Conservation (phyloP, 768 basidiomycete species). For the Pulveroboletus sp. region DNA sequence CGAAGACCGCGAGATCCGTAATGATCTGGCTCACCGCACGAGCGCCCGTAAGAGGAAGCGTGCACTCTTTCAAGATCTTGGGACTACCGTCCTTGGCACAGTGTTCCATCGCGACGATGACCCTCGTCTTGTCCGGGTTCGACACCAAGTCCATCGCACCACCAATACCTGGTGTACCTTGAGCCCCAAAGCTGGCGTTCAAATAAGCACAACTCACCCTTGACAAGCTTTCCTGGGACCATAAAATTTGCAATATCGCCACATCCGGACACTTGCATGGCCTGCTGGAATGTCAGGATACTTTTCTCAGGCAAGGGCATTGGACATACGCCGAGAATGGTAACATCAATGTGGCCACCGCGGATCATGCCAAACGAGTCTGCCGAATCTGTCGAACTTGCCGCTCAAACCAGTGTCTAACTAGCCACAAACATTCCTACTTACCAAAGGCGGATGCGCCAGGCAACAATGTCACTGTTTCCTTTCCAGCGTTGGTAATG, state of each 20-base stretch:
- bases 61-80: conserved; percentile 79
- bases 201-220: conserved; percentile 42
- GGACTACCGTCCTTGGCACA: conserved; percentile 82
- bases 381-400: conserved; percentile 53
- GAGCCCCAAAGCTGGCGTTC: conserved; percentile 33
- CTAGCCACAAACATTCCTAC: conserved; percentile 47
- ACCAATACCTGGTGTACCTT: conserved; percentile 64
- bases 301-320: conserved; percentile 38
- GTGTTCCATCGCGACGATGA: conserved; percentile 88
- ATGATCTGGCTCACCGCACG: conserved; percentile 85
- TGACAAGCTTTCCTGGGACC: conserved; percentile 91
- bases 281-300: conserved; percentile 41
- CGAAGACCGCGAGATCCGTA: conserved; percentile 87
- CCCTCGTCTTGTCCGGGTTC: conserved; percentile 90
- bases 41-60: conserved; percentile 83
- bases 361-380: conserved; percentile 97
- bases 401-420: conserved; percentile 22
- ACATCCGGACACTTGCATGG: conserved; percentile 87
- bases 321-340: conserved; percentile 78
- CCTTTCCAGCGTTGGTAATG: conserved; percentile 90
- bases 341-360: conserved; percentile 89
- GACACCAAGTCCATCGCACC: conserved; percentile 95
- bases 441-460: conserved; percentile 85
- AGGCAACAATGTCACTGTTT: conserved; percentile 87
- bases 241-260: conserved; percentile 97